Base-by-base conservation (phyloP, 805 yeast genomes). In the Lipomyces oligophaga region DNA sequence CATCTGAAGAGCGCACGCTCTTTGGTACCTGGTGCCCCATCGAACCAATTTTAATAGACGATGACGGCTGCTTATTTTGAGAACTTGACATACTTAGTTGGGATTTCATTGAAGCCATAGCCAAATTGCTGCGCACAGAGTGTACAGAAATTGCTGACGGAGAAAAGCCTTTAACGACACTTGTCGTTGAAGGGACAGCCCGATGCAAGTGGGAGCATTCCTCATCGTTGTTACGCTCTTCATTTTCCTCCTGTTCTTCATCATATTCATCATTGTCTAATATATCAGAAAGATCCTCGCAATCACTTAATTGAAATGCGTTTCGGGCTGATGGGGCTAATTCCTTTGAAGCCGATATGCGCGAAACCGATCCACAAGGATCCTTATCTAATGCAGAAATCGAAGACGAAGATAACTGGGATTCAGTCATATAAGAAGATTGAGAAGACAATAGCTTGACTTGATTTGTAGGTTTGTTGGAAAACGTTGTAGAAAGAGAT, bases 161-260 rank as follows among this genome's bases (percentile, higher is more conserved):
- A 13, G 69, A 61, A 45, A 67, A 67, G 15, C 71, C 71, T 2
- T 70, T 58, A 8, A 67, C 70, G 44, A 64, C 60, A 24, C 45
- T 37, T 7, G 52, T 52, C 6, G 56, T 40, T 4, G 52, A 42
- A 10, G 47, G 47, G 3, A 38, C 34, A 6, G 24, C 40, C 8
- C 37, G 37, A 31, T 10, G 21, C 19, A 34, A 41, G 2, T 35
- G 15, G 22, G 32, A 26, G 34, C 33, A 5, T 21, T 33, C 38
- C 13, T 41, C 41, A 24, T 34, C 39, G 3, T 18, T 30, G n/a
- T n/a, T n/a, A n/a, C n/a, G n/a, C n/a, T n/a, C n/a, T n/a, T n/a
- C n/a, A 22, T 37, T 27, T 13, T 27, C 36, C 27, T 31, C 38
- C 13, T 39, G 15, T 16, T 39, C 42, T 15, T 39, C 35, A 15